These are phyloP conservation scores for Rhipidocladum racemiflorum DNA, from an alignment of 176 grass and related monocot genomes.

Conservation along the genomic window DNA sequence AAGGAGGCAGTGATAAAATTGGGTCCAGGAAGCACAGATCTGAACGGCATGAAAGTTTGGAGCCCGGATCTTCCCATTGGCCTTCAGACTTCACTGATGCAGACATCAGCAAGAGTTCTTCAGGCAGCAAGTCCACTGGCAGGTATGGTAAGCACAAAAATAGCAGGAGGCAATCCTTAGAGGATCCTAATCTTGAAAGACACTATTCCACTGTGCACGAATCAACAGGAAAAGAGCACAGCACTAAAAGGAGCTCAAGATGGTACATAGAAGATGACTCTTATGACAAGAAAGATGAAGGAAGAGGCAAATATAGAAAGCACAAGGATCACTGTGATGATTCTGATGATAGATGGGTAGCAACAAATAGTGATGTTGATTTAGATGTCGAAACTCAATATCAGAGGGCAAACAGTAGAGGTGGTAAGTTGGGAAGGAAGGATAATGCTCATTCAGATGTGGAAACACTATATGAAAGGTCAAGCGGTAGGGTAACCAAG, in stretches of 20 bases:
- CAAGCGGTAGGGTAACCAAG: not conserved
- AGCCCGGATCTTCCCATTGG: slow-evolving; percentile 33
- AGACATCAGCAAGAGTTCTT: slow-evolving; percentile 25
- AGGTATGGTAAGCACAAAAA: slow-evolving; percentile 29
- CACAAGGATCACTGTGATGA: not conserved
- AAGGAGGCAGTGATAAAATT: slow-evolving; percentile 18
- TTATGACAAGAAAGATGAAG: slow-evolving; percentile 24
- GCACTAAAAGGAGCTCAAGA: slow-evolving; percentile 11
- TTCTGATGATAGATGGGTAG: slow-evolving; percentile 35
- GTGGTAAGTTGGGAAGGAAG: slow-evolving; percentile 5
- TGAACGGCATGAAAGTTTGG: slow-evolving; percentile 18
- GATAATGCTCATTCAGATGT: not conserved
- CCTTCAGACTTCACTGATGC: slow-evolving; percentile 23
- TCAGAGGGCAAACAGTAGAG: not conserved
- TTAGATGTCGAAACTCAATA: slow-evolving; percentile 11
- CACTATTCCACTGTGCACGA: not conserved
- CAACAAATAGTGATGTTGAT: slow-evolving; percentile 39
- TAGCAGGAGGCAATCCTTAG: slow-evolving; percentile 15
- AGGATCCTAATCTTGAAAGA: slow-evolving; percentile 25
- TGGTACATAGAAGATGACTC: not conserved
- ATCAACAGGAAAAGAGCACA: slow-evolving; percentile 4
- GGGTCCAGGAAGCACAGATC: slow-evolving; percentile 36
- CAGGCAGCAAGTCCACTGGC: slow-evolving; percentile 29
- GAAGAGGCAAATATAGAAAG: slow-evolving; percentile 21
- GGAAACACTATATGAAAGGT: slow-evolving; percentile 21